A percentile compares a stretch with the other conserved stretches of the same genome.
Conservation (phyloP, 371 early-diverging fungal species). For the Vairimorpha necatrix region DNA sequence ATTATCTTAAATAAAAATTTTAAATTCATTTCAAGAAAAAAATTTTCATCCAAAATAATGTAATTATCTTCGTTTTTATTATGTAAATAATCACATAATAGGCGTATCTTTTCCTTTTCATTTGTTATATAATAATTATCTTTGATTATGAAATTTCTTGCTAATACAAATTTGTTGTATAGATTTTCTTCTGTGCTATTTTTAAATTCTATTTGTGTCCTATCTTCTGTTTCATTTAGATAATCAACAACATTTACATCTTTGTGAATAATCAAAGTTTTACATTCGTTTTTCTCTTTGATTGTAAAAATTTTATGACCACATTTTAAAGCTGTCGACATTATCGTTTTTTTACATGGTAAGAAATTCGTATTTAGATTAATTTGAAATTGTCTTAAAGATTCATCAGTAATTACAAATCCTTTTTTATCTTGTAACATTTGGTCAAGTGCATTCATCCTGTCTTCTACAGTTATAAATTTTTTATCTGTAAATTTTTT, state of each 20-base stretch:
- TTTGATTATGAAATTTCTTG: conserved; percentile 12
- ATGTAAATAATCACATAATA: conserved; percentile 11
- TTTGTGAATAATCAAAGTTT: conserved; percentile 2
- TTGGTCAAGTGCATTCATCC: conserved; percentile 38
- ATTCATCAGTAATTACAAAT: conserved; percentile 39
- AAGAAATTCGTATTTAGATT: conserved; percentile 25
- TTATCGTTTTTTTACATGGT: conserved; percentile 53
- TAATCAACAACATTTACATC: neutral
- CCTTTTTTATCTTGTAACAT: conserved; percentile 26
- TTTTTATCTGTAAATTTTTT: neutral
- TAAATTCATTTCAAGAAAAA: conserved; percentile 29
- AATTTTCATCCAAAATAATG: conserved; percentile 11
- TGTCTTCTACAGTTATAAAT: conserved; percentile 29
- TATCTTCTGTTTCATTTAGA: neutral
- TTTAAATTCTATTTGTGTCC: neutral
- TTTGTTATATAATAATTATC: conserved; percentile 38
- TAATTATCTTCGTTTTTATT: neutral
- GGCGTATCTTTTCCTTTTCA: neutral
- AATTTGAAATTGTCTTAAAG: conserved; percentile 29
- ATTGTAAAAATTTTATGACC: neutral
- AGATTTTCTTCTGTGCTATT: conserved; percentile 28
- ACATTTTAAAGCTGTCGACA: conserved; percentile 39
- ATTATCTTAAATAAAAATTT: conserved; percentile 22
- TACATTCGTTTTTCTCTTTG: neutral
- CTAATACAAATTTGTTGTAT: conserved; percentile 32